Conservation (phyloP, 2,329 filamentous ascomycete species). For the Pseudogymnoascus sp. region DNA sequence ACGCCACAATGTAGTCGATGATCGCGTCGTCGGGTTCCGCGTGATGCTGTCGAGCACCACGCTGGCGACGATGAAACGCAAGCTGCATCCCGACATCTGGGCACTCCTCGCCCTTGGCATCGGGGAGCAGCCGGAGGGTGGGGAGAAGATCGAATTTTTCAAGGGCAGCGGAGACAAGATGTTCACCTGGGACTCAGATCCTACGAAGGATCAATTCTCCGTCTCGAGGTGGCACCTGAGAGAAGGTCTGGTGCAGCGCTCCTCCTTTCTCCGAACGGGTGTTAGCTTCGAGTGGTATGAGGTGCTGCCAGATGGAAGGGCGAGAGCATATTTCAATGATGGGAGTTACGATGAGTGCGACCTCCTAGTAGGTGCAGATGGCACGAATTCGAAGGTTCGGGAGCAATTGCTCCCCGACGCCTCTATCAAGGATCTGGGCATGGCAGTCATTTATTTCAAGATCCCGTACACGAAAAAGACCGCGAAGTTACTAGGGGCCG, state of each 20-base stretch:
- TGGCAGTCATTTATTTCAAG: constrained; percentile 27
- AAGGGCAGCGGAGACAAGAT: constrained; percentile 21
- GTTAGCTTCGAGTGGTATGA: constrained; percentile 13
- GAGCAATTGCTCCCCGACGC: constrained; percentile 20
- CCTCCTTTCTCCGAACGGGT: constrained; percentile 15
- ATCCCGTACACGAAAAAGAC: constrained; percentile 20
- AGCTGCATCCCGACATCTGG: constrained; percentile 21
- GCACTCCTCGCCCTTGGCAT: constrained; percentile 16
- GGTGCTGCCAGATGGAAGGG: constrained; percentile 1
- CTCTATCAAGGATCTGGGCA: constrained; percentile 15
- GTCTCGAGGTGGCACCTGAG: constrained; percentile 23
- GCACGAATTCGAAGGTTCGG: constrained; percentile 86
- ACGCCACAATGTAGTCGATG: constrained; percentile 15
- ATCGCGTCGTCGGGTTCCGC: constrained; percentile 23
- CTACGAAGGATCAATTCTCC: constrained; percentile 22
- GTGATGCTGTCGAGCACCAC: constrained; percentile 24
- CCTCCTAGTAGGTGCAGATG: constrained; percentile 82
- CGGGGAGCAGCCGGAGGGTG: constrained; percentile 20
- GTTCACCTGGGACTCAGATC: constrained; percentile 22
- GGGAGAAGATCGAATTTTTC: constrained; percentile 22
- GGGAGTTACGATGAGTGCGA: constrained; percentile 10
- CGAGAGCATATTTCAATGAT: constrained; percentile 10
- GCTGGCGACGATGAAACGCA: constrained; percentile 20
- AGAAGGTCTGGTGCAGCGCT: constrained; percentile 20
- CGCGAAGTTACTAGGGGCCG: neutral